Evolutionary conservation across 257 asterid genomes (phyloP).

Genomic region (Jasminum sambac): DNA sequence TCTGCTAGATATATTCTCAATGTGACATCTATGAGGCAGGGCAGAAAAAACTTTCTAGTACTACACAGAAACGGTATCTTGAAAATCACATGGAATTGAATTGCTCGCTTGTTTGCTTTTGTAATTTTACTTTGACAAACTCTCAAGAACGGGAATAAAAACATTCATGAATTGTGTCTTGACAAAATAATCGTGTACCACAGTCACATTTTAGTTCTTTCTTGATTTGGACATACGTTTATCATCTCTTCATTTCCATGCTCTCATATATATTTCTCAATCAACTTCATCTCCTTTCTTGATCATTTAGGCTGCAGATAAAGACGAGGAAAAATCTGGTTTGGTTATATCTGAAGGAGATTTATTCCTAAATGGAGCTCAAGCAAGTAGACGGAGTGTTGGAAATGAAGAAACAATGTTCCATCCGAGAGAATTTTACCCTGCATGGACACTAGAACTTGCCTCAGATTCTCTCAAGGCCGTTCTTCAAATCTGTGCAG

Average conservation of each 20-base stretch:
- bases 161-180: neutral
- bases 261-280: neutral
- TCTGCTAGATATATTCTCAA: slow-evolving; percentile 65
- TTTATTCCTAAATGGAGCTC: slow-evolving; percentile 60
- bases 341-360: slow-evolving; percentile 81
- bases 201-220: neutral
- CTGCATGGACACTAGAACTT: too few species aligned
- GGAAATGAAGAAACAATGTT: slow-evolving; percentile 43
- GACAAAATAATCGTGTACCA: neutral
- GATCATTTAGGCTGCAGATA: slow-evolving; percentile 69
- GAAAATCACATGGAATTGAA: neutral
- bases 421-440: slow-evolving; percentile 46
- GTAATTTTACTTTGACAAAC: neutral
- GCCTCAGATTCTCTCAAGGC: too few species aligned
- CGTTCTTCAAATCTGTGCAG: slow-evolving; percentile 18
- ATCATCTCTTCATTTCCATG: neutral
- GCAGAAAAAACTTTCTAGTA: slow-evolving; percentile 72
- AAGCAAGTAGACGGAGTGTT: slow-evolving; percentile 43
- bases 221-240: neutral
- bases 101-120: neutral
- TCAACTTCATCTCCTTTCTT: neutral
- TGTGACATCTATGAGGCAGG: slow-evolving; percentile 90
- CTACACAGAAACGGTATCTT: slow-evolving; percentile 80
- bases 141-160: neutral
- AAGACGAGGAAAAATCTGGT: slow-evolving; percentile 57